Base-by-base conservation (phyloP, 192 early-diverging fungal genomes). In the Gaertneriomyces semiglobifer region DNA sequence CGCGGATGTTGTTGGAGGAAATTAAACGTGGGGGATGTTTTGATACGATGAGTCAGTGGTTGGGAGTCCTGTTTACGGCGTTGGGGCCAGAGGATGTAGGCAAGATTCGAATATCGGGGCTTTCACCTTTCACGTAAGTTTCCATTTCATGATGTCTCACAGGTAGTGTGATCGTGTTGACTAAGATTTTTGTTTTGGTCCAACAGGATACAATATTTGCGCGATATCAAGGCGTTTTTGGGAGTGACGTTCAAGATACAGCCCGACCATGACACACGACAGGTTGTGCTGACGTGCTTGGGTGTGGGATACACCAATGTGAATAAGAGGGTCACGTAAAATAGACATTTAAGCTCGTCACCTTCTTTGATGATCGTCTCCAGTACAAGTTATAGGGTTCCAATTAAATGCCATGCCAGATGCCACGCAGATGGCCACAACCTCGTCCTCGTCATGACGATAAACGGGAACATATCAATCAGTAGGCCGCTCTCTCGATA, bases 81-180 rank as follows among this genome's bases (percentile, higher is more conserved):
- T 67, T 96, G 33, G 86, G 90, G 7, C 90, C 95, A 2, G 93
- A 97, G 70, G 94, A 99, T 78, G 96, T 95, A 33, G 86, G 88
- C 41, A 95, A 95, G 74, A 82, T 95, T 16, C 79, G 94, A 25
- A 77, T 96, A 39, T 93, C 92, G 10, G 78, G 85, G 62, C 79
- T 98, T 33, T 90, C 90, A 10, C 88, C 90, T 33, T 93, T 94
- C 65, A 88, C 93, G 88, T 89, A 81, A 80, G 84, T 78, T 8
- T 5, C 42, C 55, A 41, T 7, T n/a, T 16, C 33, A 33, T 43
- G 16, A 19, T 5, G n/a, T 14, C n/a, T n/a, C 8, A 19, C 20
- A 43, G 4, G 4, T 46, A 44, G 44, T 58, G 56, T 14, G 10
- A 4, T 52, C n/a, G 5, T 18, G 4, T 20, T 58, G 16, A 16